phyloP scores from a whole-genome alignment of 768 basidiomycete genomes.

The Auriscalpium orientale region DNA sequence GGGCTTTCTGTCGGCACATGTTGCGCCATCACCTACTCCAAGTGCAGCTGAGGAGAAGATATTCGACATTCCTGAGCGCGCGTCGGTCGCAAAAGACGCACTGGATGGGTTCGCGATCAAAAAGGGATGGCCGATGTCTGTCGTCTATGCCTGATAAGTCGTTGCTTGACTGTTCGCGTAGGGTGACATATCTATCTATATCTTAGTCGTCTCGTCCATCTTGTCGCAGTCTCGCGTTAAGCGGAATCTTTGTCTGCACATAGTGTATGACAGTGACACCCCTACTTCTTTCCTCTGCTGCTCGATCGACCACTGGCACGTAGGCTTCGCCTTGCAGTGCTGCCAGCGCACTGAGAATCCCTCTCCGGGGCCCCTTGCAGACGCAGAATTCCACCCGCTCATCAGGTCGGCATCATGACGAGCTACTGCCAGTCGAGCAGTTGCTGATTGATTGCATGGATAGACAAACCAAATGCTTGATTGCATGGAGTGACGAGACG shows the following conservation, averaged over 20 bases:
- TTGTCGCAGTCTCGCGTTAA: neutral
- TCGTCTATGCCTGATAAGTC: slow-evolving; percentile 49
- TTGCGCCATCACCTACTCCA: slow-evolving; percentile 62
- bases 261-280: no score
- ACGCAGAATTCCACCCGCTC: slow-evolving; percentile 72
- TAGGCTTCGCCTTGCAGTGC: slow-evolving; percentile 2
- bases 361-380: slow-evolving; percentile 48
- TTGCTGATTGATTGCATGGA: neutral
- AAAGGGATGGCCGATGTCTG: slow-evolving; percentile 78
- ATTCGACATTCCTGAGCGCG: slow-evolving; percentile 71
- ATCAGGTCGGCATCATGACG: slow-evolving; percentile 39
- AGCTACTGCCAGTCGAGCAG: neutral
- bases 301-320: neutral
- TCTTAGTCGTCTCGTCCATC: slow-evolving; percentile 2
- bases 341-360: slow-evolving; percentile 44
- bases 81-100: slow-evolving; percentile 71
- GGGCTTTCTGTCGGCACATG: slow-evolving; percentile 69
- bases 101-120: slow-evolving; percentile 83
- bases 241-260: neutral
- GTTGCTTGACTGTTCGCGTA: neutral
- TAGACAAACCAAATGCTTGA: slow-evolving; percentile 39
- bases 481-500: slow-evolving; percentile 57
- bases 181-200: slow-evolving; percentile 4
- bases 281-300: neutral
- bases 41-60: slow-evolving; percentile 53